Percentiles rank a stretch among this genome's conserved stretches.
Conservation (phyloP, 345 rosid species). For the Eucalyptus fibrosa region DNA sequence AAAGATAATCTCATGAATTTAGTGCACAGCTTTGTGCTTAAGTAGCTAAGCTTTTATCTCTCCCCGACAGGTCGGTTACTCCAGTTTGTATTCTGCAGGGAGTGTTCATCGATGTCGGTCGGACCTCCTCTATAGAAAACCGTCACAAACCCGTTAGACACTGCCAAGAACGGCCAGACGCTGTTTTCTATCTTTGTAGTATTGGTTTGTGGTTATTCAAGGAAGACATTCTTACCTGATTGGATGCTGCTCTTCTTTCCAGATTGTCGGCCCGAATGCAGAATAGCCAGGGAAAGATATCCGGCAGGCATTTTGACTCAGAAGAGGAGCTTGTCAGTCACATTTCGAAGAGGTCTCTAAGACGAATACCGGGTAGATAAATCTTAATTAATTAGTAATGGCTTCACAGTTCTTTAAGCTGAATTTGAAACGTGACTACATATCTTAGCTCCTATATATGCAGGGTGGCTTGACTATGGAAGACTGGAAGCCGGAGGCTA, state of each 20-base stretch:
- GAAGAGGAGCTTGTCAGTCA: conserved; percentile 81
- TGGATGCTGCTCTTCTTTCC: background rate
- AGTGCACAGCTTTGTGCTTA: background rate
- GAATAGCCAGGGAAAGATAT: conserved; percentile 76
- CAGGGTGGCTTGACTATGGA: too few relatives aligned
- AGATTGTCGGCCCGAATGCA: conserved; percentile 56
- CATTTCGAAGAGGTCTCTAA: conserved; percentile 59
- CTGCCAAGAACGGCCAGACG: conserved; percentile 57
- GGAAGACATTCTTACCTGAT: background rate
- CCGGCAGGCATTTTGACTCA: conserved; percentile 69
- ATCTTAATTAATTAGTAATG: background rate
- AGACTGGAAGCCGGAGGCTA: too few relatives aligned
- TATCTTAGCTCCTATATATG: too few relatives aligned
- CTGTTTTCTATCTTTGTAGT: background rate
- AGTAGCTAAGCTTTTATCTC: background rate
- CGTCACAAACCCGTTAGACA: conserved; percentile 55
- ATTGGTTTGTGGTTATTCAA: background rate
- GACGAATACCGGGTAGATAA: conserved; percentile 39
- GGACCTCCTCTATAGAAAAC: conserved; percentile 60
- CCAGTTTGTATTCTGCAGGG: conserved; percentile 69
- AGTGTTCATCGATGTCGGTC: conserved; percentile 73
- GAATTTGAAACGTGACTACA: background rate
- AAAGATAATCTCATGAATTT: background rate
- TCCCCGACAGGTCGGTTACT: conserved; percentile 50
- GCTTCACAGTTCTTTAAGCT: background rate